A percentile compares a stretch with the other conserved stretches of the same genome.
phyloP scores from a whole-genome alignment of 2,329 filamentous ascomycete species.

The Ceratocystis cubensis region DNA sequence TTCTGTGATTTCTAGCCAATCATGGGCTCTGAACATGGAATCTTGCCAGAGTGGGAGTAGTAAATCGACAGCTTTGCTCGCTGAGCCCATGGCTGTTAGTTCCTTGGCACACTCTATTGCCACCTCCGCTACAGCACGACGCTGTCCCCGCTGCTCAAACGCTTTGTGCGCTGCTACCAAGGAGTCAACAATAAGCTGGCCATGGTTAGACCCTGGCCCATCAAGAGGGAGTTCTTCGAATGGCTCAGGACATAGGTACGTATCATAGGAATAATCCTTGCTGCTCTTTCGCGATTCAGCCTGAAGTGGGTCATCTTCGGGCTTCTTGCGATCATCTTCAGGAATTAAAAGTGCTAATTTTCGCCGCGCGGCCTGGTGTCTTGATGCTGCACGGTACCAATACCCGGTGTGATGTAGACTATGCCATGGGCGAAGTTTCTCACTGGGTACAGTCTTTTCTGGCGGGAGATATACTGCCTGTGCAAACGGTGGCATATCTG shows the following conservation, averaged over 20 bases:
- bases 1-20: conserved; percentile 48
- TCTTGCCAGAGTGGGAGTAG: conserved; percentile 47
- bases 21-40: conserved; percentile 43
- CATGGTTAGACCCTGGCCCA: conserved; percentile 42
- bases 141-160: conserved; percentile 43
- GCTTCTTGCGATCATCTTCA: conserved; percentile 44
- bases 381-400: conserved; percentile 50
- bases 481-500: conserved; percentile 36
- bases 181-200: conserved; percentile 41
- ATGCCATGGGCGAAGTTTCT: conserved; percentile 51
- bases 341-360: conserved; percentile 44
- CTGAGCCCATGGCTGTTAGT: conserved; percentile 37
- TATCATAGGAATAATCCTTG: conserved; percentile 48
- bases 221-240: conserved; percentile 41
- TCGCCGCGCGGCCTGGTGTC: conserved; percentile 43
- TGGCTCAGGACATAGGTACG: conserved; percentile 53
- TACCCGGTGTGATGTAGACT: conserved; percentile 53
- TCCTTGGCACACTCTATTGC: conserved; percentile 46
- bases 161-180: conserved; percentile 40
- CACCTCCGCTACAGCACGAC: conserved; percentile 42
- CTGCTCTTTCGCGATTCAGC: conserved; percentile 32
- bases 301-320: conserved; percentile 34
- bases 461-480: conserved; percentile 39
- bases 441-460: conserved; percentile 46
- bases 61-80: conserved; percentile 42